A percentile compares a stretch with the other conserved stretches of the same genome.
These are phyloP conservation scores for Fonsecaea pedrosoi DNA, from an alignment of 2,329 filamentous ascomycete species.

Conservation along the genomic window DNA sequence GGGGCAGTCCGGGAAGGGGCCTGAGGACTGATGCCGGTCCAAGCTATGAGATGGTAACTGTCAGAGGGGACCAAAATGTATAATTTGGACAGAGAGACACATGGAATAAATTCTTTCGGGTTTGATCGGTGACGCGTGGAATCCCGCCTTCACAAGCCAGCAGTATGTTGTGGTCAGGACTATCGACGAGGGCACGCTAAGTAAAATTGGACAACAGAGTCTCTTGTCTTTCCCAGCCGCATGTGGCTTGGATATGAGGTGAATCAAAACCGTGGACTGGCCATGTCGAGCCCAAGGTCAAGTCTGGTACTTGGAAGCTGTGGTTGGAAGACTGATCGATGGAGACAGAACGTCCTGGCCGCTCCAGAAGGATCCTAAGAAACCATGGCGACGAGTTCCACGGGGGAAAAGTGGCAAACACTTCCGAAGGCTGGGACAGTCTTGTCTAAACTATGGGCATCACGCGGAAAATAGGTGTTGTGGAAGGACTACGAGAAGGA, in stretches of 20 bases:
- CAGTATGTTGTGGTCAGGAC: background rate
- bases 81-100: slow-evolving; percentile 9
- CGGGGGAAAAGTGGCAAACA: background rate
- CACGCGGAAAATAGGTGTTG: background rate
- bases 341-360: background rate
- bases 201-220: background rate
- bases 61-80: slow-evolving; percentile 46
- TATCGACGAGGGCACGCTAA: background rate
- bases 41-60: slow-evolving; percentile 70
- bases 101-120: background rate
- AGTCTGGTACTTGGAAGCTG: background rate
- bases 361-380: background rate
- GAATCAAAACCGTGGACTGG: background rate
- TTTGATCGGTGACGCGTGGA: background rate
- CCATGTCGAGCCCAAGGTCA: background rate
- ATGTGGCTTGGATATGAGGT: background rate
- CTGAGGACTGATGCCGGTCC: slow-evolving; percentile 41
- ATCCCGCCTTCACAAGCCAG: background rate
- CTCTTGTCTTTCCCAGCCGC: background rate
- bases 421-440: background rate
- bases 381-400: background rate
- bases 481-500: background rate
- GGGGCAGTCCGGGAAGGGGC: slow-evolving; percentile 38
- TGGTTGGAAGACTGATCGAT: background rate
- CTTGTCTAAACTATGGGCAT: background rate